Conservation (phyloP, 805 yeast genomes). For the Schwanniomyces polymorphus region DNA sequence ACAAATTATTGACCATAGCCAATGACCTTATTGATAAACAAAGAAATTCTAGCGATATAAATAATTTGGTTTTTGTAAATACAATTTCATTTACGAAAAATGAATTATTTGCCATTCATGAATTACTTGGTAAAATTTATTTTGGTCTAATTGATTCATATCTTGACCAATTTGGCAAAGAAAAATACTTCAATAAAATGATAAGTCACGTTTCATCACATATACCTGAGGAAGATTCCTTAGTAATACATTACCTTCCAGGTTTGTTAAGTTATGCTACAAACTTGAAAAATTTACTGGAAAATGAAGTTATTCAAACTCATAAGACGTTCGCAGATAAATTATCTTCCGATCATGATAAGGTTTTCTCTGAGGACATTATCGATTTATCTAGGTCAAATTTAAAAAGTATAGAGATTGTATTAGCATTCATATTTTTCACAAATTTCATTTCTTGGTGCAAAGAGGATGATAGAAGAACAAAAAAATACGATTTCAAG, state of each 20-base stretch:
- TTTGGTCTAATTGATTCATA: conserved; percentile 49
- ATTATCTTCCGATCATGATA: conserved; percentile 23
- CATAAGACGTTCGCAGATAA: conserved; percentile 37
- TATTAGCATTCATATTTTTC: conserved; percentile 50
- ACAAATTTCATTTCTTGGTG: conserved; percentile 69
- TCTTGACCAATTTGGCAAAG: conserved; percentile 24
- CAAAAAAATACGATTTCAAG: conserved; percentile 50
- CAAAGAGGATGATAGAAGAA: conserved; percentile 46
- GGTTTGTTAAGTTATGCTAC: conserved; percentile 49
- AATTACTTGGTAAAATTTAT: conserved; percentile 64
- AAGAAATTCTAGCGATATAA: conserved; percentile 52
- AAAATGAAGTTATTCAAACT: conserved; percentile 32
- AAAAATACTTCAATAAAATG: conserved; percentile 36
- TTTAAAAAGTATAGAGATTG: conserved; percentile 37
- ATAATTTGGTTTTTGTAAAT: conserved; percentile 37
- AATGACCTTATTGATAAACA: conserved; percentile 48
- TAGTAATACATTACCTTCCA: conserved; percentile 66
- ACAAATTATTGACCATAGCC: conserved; percentile 53
- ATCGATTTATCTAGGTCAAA: conserved; percentile 34
- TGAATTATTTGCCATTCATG: conserved; percentile 67
- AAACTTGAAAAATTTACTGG: conserved; percentile 32
- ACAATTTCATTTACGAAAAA: conserved; percentile 58
- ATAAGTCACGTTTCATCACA: conserved; percentile 44
- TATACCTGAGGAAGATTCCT: conserved; percentile 60
- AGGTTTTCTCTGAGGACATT: conserved; percentile 18